Percentiles rank a stretch among this genome's conserved stretches.
These are phyloP conservation scores for Thielaviopsis ethacetica DNA, from an alignment of 2,329 filamentous ascomycete genomes.

Conservation along the genomic window DNA sequence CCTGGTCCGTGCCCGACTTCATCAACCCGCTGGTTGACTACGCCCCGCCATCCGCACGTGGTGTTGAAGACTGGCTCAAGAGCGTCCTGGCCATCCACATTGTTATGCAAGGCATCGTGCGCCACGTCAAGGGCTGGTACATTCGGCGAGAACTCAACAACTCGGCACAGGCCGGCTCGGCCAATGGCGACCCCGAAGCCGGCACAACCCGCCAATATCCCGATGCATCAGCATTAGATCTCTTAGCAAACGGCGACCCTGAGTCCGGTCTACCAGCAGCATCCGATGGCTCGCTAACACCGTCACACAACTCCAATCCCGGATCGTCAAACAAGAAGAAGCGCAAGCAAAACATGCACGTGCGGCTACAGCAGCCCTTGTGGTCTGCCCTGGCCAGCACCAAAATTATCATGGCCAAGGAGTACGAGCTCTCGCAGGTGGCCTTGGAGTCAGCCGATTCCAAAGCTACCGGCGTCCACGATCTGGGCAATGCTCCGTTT, in stretches of 20 bases:
- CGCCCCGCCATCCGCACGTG: neutral
- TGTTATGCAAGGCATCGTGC: conserved; percentile 54
- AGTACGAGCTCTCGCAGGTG: conserved; percentile 67
- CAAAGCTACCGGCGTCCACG: conserved; percentile 60
- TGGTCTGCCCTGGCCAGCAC: conserved; percentile 92
- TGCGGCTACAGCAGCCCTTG: conserved; percentile 76
- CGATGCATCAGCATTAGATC: conserved; percentile 2
- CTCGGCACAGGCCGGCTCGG: conserved; percentile 23
- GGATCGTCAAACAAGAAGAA: conserved; percentile 64
- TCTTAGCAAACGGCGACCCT: conserved; percentile 13
- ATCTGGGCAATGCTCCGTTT: conserved; percentile 60
- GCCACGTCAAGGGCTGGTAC: conserved; percentile 55
- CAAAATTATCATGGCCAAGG: conserved; percentile 91
- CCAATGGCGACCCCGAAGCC: conserved; percentile 16
- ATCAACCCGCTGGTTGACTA: conserved; percentile 5
- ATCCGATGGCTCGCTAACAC: conserved; percentile 14
- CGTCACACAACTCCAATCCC: conserved; percentile 24
- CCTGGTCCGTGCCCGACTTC: conserved; percentile 7
- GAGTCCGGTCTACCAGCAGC: conserved; percentile 21
- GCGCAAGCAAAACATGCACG: conserved; percentile 79
- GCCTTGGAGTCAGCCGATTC: conserved; percentile 57
- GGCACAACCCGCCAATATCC: conserved; percentile 3
- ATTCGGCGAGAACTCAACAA: conserved; percentile 36
- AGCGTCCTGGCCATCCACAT: conserved; percentile 61
- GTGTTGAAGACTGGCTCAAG: conserved; percentile 35